Evolutionary conservation across 768 basidiomycete genomes (phyloP), one percentile per base, ranked within the genome.

Genomic region (Pulveroboletus ravenelii): DNA sequence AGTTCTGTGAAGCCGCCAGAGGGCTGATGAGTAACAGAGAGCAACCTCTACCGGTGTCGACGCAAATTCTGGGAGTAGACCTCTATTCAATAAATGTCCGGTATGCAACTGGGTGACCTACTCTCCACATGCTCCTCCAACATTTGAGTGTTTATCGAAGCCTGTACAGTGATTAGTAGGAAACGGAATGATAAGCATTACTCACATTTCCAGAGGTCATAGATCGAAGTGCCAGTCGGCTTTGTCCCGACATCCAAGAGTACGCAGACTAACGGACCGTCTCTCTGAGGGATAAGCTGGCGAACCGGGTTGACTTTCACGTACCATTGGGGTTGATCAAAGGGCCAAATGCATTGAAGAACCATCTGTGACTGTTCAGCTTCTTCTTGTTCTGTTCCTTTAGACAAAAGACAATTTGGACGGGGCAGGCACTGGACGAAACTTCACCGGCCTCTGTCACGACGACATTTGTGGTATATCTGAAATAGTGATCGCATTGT

Each of bases 331-430:
- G 87, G 54, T 84, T 81, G 60, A 95, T 79, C 50, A 94, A 74
- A 23, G 93, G 90, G 18, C 89, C 89, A 56, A 95, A 89, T 0
- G 90, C 93, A 62, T 96, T 96, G 79, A 96, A 95, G 77, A 95
- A 95, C 93, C 93, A 96, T 17, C 93, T 80, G 62, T 96, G 93
- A 59, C 87, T 89, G 74, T 95, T 95, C 60, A 95, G 77, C 68
- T 96, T 95, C 78, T 95, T 94, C 77, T 93, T 93, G 78, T 94
- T 96, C 72, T 91, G 89, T 67, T 94, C 92, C 70, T 94, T 94
- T 62, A 94, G 73, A 63, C 91, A 93, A 73, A 93, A 93, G 41
- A 98, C 73, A 58, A 90, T 77, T 68, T 93, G 94, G 51, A 91
- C 82, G 1, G 93, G 85, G 61, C 87, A 89, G 1, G 78, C 70